Evolutionary conservation across 331 rosid species (phyloP).

Genomic region (Malus hybrid): DNA sequence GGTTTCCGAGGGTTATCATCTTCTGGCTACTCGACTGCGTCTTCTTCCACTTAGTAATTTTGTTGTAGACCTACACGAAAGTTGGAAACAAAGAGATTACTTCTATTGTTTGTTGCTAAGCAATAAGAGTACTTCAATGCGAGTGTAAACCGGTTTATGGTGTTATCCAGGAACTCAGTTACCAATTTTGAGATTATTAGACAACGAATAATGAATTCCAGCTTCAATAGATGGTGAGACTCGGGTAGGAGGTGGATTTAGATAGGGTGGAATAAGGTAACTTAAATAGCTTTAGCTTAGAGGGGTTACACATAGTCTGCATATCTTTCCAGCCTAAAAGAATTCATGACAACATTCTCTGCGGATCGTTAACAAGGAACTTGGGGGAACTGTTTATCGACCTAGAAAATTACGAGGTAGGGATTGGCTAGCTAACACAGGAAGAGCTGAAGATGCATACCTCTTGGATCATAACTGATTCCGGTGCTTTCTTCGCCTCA

Average conservation of each 20-base stretch:
- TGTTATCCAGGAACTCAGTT: neutral
- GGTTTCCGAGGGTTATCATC: constrained; percentile 47
- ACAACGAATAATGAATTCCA: neutral
- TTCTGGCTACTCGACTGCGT: constrained; percentile 23
- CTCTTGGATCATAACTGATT: constrained; percentile 36
- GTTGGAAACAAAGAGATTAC: neutral
- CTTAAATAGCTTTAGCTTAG: neutral
- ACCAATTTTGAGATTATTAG: neutral
- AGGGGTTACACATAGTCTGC: neutral
- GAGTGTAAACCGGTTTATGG: neutral
- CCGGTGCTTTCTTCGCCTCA: constrained; percentile 46
- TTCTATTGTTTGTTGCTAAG: neutral
- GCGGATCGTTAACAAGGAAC: neutral
- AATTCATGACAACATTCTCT: neutral
- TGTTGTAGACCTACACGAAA: constrained; percentile 46
- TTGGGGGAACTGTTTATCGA: neutral
- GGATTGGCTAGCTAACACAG: neutral
- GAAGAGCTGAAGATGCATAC: constrained; percentile 27
- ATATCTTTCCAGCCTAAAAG: neutral
- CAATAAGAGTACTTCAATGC: neutral
- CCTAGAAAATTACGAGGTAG: neutral
- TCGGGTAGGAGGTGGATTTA: neutral
- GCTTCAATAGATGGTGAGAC: neutral
- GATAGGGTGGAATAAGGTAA: neutral
- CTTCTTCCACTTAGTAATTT: constrained; percentile 22